These are phyloP conservation scores for Apiotrichum veenhuisii DNA, from an alignment of 1,284 basidiomycete genomes.

Conservation along the genomic window DNA sequence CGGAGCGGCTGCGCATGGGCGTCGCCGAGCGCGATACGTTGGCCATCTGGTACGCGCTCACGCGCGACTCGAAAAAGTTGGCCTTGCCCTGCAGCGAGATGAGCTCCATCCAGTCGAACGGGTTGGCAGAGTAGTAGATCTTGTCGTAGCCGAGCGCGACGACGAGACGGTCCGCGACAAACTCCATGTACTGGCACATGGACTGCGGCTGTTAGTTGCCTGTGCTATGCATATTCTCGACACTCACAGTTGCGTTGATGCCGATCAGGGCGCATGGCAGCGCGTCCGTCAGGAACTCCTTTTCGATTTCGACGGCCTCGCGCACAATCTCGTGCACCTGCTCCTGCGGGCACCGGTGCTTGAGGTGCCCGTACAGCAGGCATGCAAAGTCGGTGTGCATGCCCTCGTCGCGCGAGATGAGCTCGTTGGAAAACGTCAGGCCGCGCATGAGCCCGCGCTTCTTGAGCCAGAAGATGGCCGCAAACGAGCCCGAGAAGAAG, in stretches of 20 bases:
- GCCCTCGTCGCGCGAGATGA: conserved; percentile 94
- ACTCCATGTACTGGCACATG: conserved; percentile 93
- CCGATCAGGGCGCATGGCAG: conserved; percentile 54
- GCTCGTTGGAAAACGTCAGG: conserved; percentile 89
- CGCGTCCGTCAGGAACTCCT: conserved; percentile 69
- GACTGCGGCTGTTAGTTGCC: conserved; percentile 64
- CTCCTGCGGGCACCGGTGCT: conserved; percentile 66
- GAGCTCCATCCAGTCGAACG: conserved; percentile 82
- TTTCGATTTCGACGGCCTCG: conserved; percentile 76
- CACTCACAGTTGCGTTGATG: conserved; percentile 54
- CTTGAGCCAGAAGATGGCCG: conserved; percentile 98
- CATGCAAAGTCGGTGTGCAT: conserved; percentile 80
- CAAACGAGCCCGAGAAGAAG: conserved; percentile 91
- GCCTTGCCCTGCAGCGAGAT: conserved; percentile 69
- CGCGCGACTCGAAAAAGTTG: conserved; percentile 48
- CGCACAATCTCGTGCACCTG: conserved; percentile 67
- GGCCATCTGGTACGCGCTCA: conserved; percentile 44
- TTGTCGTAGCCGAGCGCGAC: conserved; percentile 77
- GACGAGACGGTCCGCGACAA: conserved; percentile 84
- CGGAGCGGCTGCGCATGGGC: conserved; percentile 17
- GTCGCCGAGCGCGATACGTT: conserved; percentile 39
- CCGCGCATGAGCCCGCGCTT: conserved; percentile 98
- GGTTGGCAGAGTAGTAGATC: conserved; percentile 67
- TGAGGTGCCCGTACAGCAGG: conserved; percentile 72
- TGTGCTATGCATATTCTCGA: not conserved